Percentiles rank a stretch among this genome's conserved stretches.
Evolutionary conservation across 805 yeast species (phyloP).

Genomic region (Danielia oregonensis): DNA sequence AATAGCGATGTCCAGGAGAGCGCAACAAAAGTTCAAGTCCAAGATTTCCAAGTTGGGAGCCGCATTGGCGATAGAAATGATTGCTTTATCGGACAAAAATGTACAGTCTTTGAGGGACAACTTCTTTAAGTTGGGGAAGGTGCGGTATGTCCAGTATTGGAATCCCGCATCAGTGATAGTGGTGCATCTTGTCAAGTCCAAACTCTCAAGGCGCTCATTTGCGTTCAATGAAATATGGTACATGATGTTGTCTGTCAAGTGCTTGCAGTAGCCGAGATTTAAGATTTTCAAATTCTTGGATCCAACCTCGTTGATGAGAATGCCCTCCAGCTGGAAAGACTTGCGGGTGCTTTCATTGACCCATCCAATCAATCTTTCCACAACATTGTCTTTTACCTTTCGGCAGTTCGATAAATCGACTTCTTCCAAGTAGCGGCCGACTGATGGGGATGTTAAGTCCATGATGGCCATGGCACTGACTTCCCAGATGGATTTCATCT

Average conservation of each 20-base stretch:
- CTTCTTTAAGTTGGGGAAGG: slow-evolving; percentile 50
- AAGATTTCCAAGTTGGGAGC: slow-evolving; percentile 55
- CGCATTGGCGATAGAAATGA: slow-evolving; percentile 57
- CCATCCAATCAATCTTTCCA: slow-evolving; percentile 67
- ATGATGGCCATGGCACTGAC: slow-evolving; percentile 77
- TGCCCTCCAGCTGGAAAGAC: slow-evolving; percentile 8
- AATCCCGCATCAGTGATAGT: slow-evolving; percentile 75
- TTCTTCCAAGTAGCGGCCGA: slow-evolving; percentile 55
- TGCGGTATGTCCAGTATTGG: slow-evolving; percentile 56
- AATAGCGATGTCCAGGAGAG: slow-evolving; percentile 63
- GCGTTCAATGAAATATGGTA: slow-evolving; percentile 58
- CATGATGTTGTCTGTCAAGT: slow-evolving; percentile 67
- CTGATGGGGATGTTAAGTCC: slow-evolving; percentile 66
- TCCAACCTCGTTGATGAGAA: slow-evolving; percentile 38
- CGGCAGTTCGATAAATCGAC: slow-evolving; percentile 71
- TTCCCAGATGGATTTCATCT: slow-evolving; percentile 73
- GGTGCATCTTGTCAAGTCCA: slow-evolving; percentile 72
- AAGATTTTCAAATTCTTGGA: slow-evolving; percentile 55
- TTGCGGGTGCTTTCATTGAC: slow-evolving; percentile 3
- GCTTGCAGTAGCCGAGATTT: slow-evolving; percentile 71
- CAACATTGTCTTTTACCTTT: slow-evolving; percentile 66
- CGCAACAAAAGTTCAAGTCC: slow-evolving; percentile 72
- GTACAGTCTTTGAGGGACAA: slow-evolving; percentile 70
- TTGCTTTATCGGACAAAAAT: slow-evolving; percentile 62
- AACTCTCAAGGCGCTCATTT: slow-evolving; percentile 47